Base-by-base conservation (phyloP, 768 basidiomycete genomes). In the Lentinula aciculospora region DNA sequence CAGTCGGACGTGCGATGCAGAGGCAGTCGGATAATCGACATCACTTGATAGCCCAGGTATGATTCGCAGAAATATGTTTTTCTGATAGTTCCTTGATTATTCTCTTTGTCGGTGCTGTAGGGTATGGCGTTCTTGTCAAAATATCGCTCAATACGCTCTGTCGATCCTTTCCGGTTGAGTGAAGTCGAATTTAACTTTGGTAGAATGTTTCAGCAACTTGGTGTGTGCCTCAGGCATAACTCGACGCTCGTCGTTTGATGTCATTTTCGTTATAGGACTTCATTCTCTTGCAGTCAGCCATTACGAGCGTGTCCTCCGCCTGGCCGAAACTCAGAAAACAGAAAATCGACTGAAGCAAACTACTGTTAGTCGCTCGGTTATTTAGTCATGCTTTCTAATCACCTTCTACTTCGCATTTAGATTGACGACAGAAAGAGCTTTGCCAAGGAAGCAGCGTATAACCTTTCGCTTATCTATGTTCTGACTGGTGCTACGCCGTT, bases 121-220 rank as follows among this genome's bases (percentile, higher is more conserved):
- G 91, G 81, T 0, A 80, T 95, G 77, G 92, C 90, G 0, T 97
- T 94, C 69, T 70, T 98, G 25, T 80, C 86, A 0, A 81, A 84
- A 48, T 99, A 98, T 69, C 82, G 93, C 17, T 75, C 76, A n/a
- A 65, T 89, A 2, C 78, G 88, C 13, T 75, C 74, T 42, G 70
- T 63, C 1, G 73, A 74, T 48, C 68, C 70, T 2, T 69, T 74
- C 2, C 76, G 74, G 2, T 62, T 79, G 23, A 80, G 84, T 28
- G 95, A 98, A 69, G 86, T 96, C 3, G 92, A 99, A 58, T 98
- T 82, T 68, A 99, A 99, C 69, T 91, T 95, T 66, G 96, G 88
- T 0, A 78, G 96, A 46, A 83, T 85, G 1, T 98, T 97, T 68
- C 96, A 98, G 66, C 90, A 94, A 59, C 76, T 97, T n/a, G 91